These are phyloP conservation scores for Leishmania guyanensis DNA, from an alignment of 208 protist species.

Conservation along the genomic window DNA sequence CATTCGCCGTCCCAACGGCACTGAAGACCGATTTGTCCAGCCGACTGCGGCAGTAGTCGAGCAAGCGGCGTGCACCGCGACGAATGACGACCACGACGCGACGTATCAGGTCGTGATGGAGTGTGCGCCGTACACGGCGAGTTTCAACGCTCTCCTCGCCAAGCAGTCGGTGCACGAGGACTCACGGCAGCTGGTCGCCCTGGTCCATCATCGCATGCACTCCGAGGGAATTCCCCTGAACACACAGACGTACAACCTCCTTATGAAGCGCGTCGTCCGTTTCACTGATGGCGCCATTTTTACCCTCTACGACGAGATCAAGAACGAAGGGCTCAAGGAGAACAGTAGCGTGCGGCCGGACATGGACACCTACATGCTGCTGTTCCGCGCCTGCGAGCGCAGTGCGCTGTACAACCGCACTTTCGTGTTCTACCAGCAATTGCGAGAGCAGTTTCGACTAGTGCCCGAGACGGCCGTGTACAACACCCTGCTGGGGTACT, in stretches of 20 bases:
- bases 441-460: constrained; percentile 76
- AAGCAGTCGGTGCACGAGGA: constrained; percentile 53
- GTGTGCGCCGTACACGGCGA: constrained; percentile 87
- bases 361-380: constrained; percentile 76
- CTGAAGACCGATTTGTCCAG: constrained; percentile 64
- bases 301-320: constrained; percentile 86
- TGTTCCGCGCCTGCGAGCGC: constrained; percentile 91
- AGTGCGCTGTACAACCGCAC: constrained; percentile 75
- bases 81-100: constrained; percentile 59
- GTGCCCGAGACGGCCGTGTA: constrained; percentile 81
- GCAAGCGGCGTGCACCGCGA: background rate
- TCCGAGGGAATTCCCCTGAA: constrained; percentile 84
- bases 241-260: constrained; percentile 88
- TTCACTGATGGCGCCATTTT: constrained; percentile 80
- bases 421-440: constrained; percentile 88
- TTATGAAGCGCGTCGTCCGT: constrained; percentile 85
- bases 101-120: constrained; percentile 64
- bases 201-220: constrained; percentile 84
- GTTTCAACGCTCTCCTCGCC: constrained; percentile 83
- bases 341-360: constrained; percentile 71
- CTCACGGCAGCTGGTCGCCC: constrained; percentile 64
- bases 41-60: constrained; percentile 17
- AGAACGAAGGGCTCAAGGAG: constrained; percentile 62
- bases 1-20: constrained; percentile 68
- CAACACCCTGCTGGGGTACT: constrained; percentile 91